Base-by-base conservation (phyloP, 768 basidiomycete species). In the Suillus tomentosus region DNA sequence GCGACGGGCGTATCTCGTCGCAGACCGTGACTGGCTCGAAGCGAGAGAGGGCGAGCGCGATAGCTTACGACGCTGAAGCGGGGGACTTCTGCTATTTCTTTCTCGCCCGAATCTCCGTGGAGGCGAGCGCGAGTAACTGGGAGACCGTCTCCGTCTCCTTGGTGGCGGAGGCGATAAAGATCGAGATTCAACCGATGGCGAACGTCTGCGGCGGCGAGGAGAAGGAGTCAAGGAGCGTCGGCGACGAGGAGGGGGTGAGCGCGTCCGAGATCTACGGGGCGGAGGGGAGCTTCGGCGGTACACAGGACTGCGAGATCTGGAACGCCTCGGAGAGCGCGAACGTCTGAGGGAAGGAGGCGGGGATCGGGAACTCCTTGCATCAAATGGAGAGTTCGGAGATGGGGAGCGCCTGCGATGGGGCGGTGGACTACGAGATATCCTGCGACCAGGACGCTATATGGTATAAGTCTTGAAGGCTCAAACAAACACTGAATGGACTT, bases 61-160 rank as follows among this genome's bases (percentile, higher is more conserved):
- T 15, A 72, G 55, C 27, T 76, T 69, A 39, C 78, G 73, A 24
- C 74, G 68, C 11, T 76, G 72, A 13, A 74, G 66, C 24, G 79
- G 48, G 85, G 87, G 89, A 70, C 86, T 87, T 54, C 85, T 84
- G 65, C 84, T 86, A 66, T 80, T 81, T 55, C 79, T 70, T 60
- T 71, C 76, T 55, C 76, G 66, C 37, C 72, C 72, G 22, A 70
- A 69, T 37, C 77, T 74, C 45, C 80, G 79, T 53, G 79, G 79
- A 8, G 85, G 86, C 2, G 85, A 80, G 7, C 77, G 77, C 1
- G 87, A 84, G 17, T 78, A 80, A 11, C 86, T 73, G 72, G 84
- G 73, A 70, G 85, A 74, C 68, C 76, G 80, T 13, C 76, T 78
- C n/a, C 81, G 79, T 17, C 79, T 79, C 40, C 74, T 72, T 3